These are phyloP conservation scores for Nakazawaea pomicola DNA, from an alignment of 805 yeast species.

Conservation along the genomic window DNA sequence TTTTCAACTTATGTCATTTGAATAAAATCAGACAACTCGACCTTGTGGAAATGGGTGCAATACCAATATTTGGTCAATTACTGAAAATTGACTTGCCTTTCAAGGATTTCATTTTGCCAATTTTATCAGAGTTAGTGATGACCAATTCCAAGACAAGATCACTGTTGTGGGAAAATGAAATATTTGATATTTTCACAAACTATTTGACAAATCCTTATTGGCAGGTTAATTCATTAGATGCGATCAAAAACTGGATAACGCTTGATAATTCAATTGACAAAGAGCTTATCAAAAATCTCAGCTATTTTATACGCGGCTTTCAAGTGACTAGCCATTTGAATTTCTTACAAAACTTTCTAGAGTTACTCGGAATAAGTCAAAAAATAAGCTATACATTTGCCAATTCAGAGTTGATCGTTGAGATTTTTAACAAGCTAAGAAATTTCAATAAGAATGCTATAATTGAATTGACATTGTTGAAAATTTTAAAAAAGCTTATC, in stretches of 20 bases:
- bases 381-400: not conserved
- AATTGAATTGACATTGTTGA: slow-evolving; percentile 8
- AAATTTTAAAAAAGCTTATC: slow-evolving; percentile 6
- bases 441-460: slow-evolving; percentile 4
- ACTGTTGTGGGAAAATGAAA: slow-evolving; percentile 24
- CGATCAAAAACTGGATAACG: slow-evolving; percentile 22
- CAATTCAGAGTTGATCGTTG: not conserved
- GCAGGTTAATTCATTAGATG: slow-evolving; percentile 42
- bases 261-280: slow-evolving; percentile 1
- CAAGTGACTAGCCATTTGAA: not conserved
- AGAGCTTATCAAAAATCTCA: not conserved
- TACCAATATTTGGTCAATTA: slow-evolving; percentile 31
- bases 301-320: slow-evolving; percentile 4
- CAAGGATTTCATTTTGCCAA: slow-evolving; percentile 38
- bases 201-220: slow-evolving; percentile 39
- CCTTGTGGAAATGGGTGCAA: slow-evolving; percentile 33
- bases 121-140: slow-evolving; percentile 38
- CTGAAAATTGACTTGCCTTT: slow-evolving; percentile 37
- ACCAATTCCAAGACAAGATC: slow-evolving; percentile 30
- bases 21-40: slow-evolving; percentile 35
- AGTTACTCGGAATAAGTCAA: slow-evolving; percentile 3
- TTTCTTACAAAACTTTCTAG: slow-evolving; percentile 9
- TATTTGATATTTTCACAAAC: slow-evolving; percentile 26
- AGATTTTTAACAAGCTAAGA: slow-evolving; percentile 1
- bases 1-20: slow-evolving; percentile 40